These are phyloP conservation scores for Penicillium canariense DNA, from an alignment of 495 filamentous ascomycete species.

Conservation along the genomic window DNA sequence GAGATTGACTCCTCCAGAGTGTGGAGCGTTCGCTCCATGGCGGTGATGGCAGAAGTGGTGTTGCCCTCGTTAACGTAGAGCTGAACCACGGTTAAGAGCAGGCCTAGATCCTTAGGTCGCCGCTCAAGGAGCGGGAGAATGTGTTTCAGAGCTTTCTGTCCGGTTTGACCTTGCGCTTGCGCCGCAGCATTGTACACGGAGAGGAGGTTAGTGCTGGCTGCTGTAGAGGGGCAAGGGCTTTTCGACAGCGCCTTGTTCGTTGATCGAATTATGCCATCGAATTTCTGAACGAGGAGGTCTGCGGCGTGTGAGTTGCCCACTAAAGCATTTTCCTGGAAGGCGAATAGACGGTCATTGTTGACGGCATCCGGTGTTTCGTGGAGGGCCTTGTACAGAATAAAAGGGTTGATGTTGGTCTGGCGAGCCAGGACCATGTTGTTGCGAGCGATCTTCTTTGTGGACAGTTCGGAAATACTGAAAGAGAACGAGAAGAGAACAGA, in stretches of 20 bases:
- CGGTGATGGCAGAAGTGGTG: constrained; percentile 67
- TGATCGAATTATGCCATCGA: constrained; percentile 64
- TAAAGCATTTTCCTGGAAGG: constrained; percentile 68
- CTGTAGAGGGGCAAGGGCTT: constrained; percentile 52
- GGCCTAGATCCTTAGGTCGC: constrained; percentile 77
- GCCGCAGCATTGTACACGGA: constrained; percentile 82
- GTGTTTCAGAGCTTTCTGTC: constrained; percentile 66
- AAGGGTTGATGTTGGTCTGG: constrained; percentile 66
- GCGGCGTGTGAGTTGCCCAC: constrained; percentile 66
- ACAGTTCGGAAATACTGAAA: constrained; percentile 70
- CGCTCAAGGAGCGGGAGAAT: constrained; percentile 73
- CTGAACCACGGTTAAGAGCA: constrained; percentile 80
- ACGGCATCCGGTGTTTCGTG: constrained; percentile 55
- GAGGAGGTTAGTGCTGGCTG: constrained; percentile 58
- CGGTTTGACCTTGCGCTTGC: constrained; percentile 58
- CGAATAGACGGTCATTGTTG: constrained; percentile 71
- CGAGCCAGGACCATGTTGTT: constrained; percentile 70
- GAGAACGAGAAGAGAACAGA: constrained; percentile 18
- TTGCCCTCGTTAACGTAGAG: constrained; percentile 77
- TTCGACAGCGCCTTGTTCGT: constrained; percentile 57
- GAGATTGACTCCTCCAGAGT: constrained; percentile 67
- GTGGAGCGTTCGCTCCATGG: constrained; percentile 72
- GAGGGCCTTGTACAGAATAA: constrained; percentile 66
- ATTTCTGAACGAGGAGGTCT: constrained; percentile 78
- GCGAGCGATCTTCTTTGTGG: constrained; percentile 72